Conservation (phyloP, 768 basidiomycete species). For the Pleurotus giganteus region DNA sequence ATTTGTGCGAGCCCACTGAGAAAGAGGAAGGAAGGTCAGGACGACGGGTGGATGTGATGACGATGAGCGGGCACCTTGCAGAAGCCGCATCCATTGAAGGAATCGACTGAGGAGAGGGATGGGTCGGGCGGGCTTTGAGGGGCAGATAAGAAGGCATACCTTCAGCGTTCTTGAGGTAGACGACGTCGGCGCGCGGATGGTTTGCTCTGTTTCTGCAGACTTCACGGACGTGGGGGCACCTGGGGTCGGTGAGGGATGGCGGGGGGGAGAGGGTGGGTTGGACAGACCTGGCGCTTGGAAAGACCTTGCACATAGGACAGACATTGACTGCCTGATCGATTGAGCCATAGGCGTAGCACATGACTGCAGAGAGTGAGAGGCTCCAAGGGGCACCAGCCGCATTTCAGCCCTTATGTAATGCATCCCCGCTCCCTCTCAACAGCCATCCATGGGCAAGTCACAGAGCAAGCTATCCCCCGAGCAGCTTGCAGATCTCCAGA, state of each 20-base stretch:
- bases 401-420: conserved; percentile 20
- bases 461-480: conserved; percentile 94
- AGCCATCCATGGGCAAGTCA: conserved; percentile 83
- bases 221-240: conserved; percentile 76
- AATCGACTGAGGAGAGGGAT: conserved; percentile 52
- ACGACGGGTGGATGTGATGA: conserved; percentile 16
- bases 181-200: conserved; percentile 77
- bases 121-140: conserved; percentile 12
- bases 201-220: conserved; percentile 70
- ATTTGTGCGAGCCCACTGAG: conserved; percentile 69
- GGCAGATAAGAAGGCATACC: conserved; percentile 41
- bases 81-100: conserved; percentile 85
- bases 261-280: conserved; percentile 12
- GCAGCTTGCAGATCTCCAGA: conserved; percentile 92
- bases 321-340: conserved; percentile 62
- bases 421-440: neutral
- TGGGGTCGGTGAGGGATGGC: conserved; percentile 26
- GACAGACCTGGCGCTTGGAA: conserved; percentile 50
- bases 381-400: conserved; percentile 32
- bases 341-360: conserved; percentile 76
- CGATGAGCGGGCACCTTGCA: conserved; percentile 66
- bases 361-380: too few relatives aligned
- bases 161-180: conserved; percentile 86
- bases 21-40: conserved; percentile 20
- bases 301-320: conserved; percentile 87